Percentiles rank a stretch among this genome's conserved stretches.
Evolutionary conservation across 345 rosid genomes (phyloP).

Genomic region (Ceriops zippeliana): DNA sequence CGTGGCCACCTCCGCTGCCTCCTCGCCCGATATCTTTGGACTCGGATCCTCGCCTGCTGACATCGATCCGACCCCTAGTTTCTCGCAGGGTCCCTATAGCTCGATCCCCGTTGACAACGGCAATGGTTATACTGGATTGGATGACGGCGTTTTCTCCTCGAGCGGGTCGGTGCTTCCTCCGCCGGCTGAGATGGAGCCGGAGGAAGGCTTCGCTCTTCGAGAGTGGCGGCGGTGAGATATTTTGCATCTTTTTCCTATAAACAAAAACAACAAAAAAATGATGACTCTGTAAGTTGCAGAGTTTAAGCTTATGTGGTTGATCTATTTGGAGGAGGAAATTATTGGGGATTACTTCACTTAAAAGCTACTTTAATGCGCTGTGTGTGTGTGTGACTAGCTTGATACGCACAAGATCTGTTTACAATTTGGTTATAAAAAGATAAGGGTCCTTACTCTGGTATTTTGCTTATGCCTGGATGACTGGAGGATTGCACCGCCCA

Average conservation of each 20-base stretch:
- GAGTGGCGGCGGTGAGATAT: conserved; percentile 77
- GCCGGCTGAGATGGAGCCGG: conserved; percentile 58
- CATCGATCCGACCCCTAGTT: conserved; percentile 38
- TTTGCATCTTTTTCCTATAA: background rate
- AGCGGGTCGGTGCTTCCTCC: conserved; percentile 77
- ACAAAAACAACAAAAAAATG: too few species aligned
- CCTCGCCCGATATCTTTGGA: conserved; percentile 50
- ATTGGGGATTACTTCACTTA: background rate
- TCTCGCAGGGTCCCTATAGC: conserved; percentile 47
- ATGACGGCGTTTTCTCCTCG: conserved; percentile 38
- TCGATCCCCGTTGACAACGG: conserved; percentile 46
- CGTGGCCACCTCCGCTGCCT: conserved; percentile 20
- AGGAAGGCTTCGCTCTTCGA: conserved; percentile 62
- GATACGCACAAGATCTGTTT: too few species aligned
- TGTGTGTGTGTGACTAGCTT: background rate
- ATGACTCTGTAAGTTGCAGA: background rate
- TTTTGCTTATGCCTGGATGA: background rate
- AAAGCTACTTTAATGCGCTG: background rate
- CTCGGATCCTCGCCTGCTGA: conserved; percentile 35
- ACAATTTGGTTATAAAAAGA: background rate
- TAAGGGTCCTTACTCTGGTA: background rate
- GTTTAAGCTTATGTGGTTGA: background rate
- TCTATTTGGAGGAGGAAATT: background rate
- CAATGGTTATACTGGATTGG: conserved; percentile 34
- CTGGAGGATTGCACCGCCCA: background rate